Percentiles rank a stretch among this genome's conserved stretches.
Evolutionary conservation across 169 alveolate species (phyloP).

Genomic region (Pseudocohnilembus persalinus): DNA sequence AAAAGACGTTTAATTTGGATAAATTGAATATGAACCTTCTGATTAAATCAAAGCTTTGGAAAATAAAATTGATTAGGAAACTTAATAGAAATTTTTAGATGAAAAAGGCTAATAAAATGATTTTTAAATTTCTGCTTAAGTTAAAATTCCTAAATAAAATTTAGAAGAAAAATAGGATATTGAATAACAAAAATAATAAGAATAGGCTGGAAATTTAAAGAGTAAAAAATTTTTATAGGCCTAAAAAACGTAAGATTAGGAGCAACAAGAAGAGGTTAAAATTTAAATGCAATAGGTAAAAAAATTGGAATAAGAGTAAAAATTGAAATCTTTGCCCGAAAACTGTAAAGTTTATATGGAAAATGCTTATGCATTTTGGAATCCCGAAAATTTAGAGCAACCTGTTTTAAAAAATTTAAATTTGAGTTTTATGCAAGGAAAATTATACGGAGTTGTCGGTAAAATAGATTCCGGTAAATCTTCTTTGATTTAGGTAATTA

Average conservation of each 20-base stretch:
- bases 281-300: no score
- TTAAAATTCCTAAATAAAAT: neutral
- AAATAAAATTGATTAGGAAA: no score
- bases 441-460: slow-evolving; percentile 81
- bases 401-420: slow-evolving; percentile 53
- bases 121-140: neutral
- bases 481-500: slow-evolving; percentile 70
- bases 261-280: no score
- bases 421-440: slow-evolving; percentile 77
- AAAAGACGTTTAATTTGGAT: neutral
- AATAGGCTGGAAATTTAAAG: no score
- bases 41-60: no score
- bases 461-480: slow-evolving; percentile 89
- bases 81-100: no score
- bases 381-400: neutral
- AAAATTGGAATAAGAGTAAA: neutral
- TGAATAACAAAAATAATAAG: no score
- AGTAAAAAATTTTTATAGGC: no score
- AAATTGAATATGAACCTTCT: neutral
- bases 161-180: neutral
- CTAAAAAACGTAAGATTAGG: no score
- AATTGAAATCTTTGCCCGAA: no score
- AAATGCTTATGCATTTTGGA: slow-evolving; percentile 25
- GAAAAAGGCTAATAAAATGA: no score
- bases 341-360: neutral